Evolutionary conservation across 2,329 filamentous ascomycete genomes (phyloP), one percentile per base, ranked within the genome.

Genomic region (Talaromyces marneffei): DNA sequence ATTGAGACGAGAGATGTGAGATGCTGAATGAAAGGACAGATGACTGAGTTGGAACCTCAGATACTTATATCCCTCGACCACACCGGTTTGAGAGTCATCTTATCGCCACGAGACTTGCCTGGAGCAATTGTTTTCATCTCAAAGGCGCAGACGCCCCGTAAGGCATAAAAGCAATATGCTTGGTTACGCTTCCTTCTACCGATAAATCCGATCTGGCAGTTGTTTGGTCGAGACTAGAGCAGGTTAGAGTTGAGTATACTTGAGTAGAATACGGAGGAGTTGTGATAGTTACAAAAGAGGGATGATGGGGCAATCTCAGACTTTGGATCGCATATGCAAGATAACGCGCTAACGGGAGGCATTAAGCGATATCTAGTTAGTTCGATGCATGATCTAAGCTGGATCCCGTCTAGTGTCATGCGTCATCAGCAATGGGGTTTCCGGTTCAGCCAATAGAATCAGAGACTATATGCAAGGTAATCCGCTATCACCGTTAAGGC

Each of bases 1-100:
- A 27, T 27, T 16, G 25, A 31, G 8, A 18, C 29, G 12, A 6
- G n/a, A 50, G 46, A 50, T 20, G 27, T 50, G n/a, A 12, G 33
- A 31, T 31, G 16, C n/a, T 33, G 27, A 23, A 42, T 42, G 9
- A 29, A n/a, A 40, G 10, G 1, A 40, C 1, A 16, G 7, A 40
- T 42, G 37, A 12, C 35, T 12, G 35, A 20, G n/a, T 14, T 18
- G 7, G n/a, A 4, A 42, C 31, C 23, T 9, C 14, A 27, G n/a
- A 35, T 42, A 59, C 29, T 59, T 59, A 59, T 59, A 59, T 42
- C n/a, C 35, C 33, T n/a, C 18, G 20, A 16, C 4, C 14, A 29
- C 20, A 7, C 12, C 44, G n/a, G 2, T 46, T 31, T 59, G 44
- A 35, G 57, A 31, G 44, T 29, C 10, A 59, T 35, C 27, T 40